Evolutionary conservation across 2,329 filamentous ascomycete species (phyloP), one percentile per base, ranked within the genome.

Genomic region (Fusarium guadeloupense): DNA sequence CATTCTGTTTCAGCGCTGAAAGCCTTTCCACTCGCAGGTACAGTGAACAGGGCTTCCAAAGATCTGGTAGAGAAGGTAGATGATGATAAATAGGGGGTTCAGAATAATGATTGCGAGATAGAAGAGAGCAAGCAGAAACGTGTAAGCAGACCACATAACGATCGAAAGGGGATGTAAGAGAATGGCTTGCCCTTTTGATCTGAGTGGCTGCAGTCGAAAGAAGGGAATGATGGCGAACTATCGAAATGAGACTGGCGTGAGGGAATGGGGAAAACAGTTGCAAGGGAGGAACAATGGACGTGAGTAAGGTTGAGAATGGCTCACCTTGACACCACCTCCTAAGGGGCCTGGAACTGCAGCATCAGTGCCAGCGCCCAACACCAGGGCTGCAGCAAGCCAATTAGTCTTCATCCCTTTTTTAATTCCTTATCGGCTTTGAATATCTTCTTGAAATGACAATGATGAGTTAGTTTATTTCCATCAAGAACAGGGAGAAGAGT

Each of bases 391-490:
- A 26, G 74, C 60, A 33, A 76, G 43, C 31, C 69, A 67, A 33
- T 68, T 53, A 39, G 70, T 66, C 74, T 74, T 77, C 75, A 77
- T 78, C 57, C 30, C 69, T 39, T 45, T 6, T 33, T 20, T 47
- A 13, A 19, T 57, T n/a, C 19, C 25, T 23, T 25, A 10, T 14
- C 16, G n/a, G 38, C 12, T 21, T 39, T n/a, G 10, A 47, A 43
- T 26, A 13, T 38, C 19, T 17, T 48, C 13, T 30, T 12, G n/a
- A 31, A 58, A 10, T 14, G 12, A 23, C 4, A 3, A 9, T 10
- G 17, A 8, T 26, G 13, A 6, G 54, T 40, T 3, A 58, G 38
- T 12, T 13, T 5, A 33, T 9, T 13, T 12, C 6, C 17, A 21
- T 23, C 9, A 7, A 14, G 8, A 20, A 39, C 9, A 35, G 26